phyloP scores from a whole-genome alignment of 176 grass and related monocot species.

The Aegilops longissima region DNA sequence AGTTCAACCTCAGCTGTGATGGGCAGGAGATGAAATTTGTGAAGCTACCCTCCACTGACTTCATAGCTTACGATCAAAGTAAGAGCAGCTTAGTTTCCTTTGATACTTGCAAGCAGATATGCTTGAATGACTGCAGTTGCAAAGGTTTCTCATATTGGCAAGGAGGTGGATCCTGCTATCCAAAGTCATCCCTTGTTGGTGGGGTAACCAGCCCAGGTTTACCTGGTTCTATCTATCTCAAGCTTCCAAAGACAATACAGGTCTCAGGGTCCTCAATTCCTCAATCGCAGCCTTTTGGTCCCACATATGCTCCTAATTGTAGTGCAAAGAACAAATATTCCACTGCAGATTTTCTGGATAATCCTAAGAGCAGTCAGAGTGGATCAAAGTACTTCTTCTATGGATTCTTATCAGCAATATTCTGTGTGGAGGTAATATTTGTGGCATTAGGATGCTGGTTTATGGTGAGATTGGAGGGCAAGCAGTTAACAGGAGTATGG shows the following conservation, averaged over 20 bases:
- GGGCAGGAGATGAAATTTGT: conserved; percentile 30
- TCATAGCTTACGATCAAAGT: conserved; percentile 30
- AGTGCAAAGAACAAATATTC: background rate
- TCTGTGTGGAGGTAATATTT: conserved; percentile 37
- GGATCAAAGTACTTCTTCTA: conserved; percentile 5
- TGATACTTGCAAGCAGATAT: conserved; percentile 11
- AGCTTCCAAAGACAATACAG: conserved; percentile 17
- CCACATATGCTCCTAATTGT: background rate
- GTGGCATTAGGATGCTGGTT: conserved; percentile 31
- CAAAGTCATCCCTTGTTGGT: conserved; percentile 20
- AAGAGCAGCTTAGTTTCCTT: background rate
- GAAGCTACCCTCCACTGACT: conserved; percentile 15
- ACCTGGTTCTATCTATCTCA: conserved; percentile 7
- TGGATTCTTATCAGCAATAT: conserved; percentile 51
- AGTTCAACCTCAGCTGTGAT: conserved; percentile 20
- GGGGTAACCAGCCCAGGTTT: background rate
- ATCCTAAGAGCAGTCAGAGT: background rate
- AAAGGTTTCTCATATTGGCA: conserved; percentile 30
- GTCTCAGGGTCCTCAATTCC: conserved; percentile 22
- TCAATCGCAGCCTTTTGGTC: conserved; percentile 33
- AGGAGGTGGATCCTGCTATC: conserved; percentile 9
- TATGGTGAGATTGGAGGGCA: conserved; percentile 21
- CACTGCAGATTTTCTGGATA: background rate
- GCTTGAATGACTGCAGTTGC: conserved; percentile 33
- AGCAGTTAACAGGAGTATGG: conserved; percentile 32